Evolutionary conservation across 2,329 filamentous ascomycete genomes (phyloP).

Genomic region (Pseudogymnoascus sp.): DNA sequence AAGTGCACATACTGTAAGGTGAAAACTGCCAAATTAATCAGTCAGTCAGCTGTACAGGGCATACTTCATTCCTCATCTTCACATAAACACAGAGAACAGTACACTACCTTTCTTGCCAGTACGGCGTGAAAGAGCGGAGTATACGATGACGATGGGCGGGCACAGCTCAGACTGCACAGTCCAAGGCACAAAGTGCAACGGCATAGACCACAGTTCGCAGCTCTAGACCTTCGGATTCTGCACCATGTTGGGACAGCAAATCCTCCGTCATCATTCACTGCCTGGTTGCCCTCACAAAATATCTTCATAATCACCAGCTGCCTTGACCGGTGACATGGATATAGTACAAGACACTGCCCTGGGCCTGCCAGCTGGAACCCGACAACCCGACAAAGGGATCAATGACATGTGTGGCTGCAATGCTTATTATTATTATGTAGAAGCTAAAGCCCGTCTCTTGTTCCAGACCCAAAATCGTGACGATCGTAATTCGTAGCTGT

Average conservation of each 20-base stretch:
- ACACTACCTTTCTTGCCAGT: neutral
- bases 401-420: slow-evolving; percentile 4
- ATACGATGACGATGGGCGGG: neutral
- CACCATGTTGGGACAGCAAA: neutral
- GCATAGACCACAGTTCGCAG: neutral
- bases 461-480: neutral
- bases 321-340: slow-evolving; percentile 6
- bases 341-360: neutral
- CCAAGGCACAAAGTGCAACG: neutral
- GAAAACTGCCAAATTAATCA: neutral
- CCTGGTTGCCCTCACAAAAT: neutral
- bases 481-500: neutral
- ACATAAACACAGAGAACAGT: neutral
- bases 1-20: neutral
- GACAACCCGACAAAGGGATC: neutral
- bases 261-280: neutral
- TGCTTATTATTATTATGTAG: slow-evolving; percentile 7
- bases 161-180: neutral
- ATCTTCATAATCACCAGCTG: neutral
- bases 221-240: neutral
- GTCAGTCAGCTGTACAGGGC: neutral
- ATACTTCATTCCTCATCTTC: neutral
- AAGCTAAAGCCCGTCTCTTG: neutral
- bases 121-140: neutral
- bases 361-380: neutral